Evolutionary conservation across 225 moss, liverwort and hornwort species (phyloP).

Genomic region (Marchantia polymorpha): DNA sequence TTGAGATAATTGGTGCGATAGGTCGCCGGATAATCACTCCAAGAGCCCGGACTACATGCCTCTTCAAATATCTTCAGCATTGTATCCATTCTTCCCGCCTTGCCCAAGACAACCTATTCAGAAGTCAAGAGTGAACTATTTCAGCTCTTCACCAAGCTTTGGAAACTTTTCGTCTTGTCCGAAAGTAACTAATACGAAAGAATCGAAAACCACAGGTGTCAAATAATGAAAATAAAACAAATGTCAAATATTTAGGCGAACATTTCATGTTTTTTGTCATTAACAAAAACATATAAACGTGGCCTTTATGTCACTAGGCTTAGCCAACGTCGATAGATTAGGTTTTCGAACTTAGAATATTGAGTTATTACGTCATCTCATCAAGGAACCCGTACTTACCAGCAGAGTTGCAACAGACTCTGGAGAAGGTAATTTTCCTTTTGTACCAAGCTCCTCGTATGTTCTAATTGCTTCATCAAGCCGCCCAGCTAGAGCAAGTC

Average conservation of each 20-base stretch:
- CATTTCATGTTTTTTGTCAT: not conserved
- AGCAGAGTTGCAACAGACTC: slow-evolving; percentile 54
- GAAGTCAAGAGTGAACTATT: not conserved
- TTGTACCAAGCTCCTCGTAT: slow-evolving; percentile 48
- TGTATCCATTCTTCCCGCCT: slow-evolving; percentile 54
- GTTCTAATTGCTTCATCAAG: slow-evolving; percentile 59
- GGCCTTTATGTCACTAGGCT: not conserved
- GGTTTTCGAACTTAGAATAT: not conserved
- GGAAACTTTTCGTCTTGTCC: not conserved
- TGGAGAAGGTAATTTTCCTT: slow-evolving; percentile 42
- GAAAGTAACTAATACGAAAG: not conserved
- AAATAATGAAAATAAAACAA: no score
- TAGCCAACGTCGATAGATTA: no score
- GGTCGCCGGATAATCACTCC: slow-evolving; percentile 22
- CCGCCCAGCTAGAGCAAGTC: slow-evolving; percentile 57
- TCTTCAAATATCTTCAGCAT: slow-evolving; percentile 77
- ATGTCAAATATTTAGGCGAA: not conserved
- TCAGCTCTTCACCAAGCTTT: not conserved
- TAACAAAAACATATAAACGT: not conserved
- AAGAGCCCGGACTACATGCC: slow-evolving; percentile 35
- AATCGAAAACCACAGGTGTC: not conserved
- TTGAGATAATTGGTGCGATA: slow-evolving; percentile 51
- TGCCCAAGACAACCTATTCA: slow-evolving; percentile 52
- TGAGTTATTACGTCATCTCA: not conserved
- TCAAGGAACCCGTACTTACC: slow-evolving; percentile 30